A percentile compares a stretch with the other conserved stretches of the same genome.
Conservation (phyloP, 805 yeast species). For the Lipomyces mesembrius region DNA sequence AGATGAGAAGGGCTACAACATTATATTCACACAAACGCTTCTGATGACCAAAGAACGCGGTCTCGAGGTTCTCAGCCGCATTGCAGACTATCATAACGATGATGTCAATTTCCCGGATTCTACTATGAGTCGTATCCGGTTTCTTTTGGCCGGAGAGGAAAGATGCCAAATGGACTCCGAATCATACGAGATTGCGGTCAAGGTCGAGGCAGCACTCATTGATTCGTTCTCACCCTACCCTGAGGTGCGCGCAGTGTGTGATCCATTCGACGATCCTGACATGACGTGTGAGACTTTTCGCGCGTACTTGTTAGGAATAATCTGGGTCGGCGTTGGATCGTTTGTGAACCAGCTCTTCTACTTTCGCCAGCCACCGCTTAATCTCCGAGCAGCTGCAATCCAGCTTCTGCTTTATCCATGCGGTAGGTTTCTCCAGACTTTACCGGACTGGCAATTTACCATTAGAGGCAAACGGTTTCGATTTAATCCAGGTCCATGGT, state of each 20-base stretch:
- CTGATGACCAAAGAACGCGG: constrained; percentile 11
- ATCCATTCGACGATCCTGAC: constrained; percentile 55
- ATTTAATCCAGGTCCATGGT: constrained; percentile 68
- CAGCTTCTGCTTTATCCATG: constrained; percentile 68
- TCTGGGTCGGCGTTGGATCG: constrained; percentile 61
- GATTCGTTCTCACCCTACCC: constrained; percentile 54
- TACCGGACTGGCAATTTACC: constrained; percentile 30
- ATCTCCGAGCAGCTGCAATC: constrained; percentile 63
- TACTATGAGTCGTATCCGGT: constrained; percentile 46
- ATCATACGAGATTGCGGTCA: constrained; percentile 42
- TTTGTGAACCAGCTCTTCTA: constrained; percentile 64
- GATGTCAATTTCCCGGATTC: constrained; percentile 53
- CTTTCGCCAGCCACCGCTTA: constrained; percentile 60
- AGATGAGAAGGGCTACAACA: not conserved
- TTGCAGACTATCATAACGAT: constrained; percentile 46
- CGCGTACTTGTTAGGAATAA: constrained; percentile 51
- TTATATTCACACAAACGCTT: not conserved
- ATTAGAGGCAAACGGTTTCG: constrained; percentile 46
- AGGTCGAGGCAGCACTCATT: constrained; percentile 44
- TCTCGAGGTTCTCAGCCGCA: constrained; percentile 14
- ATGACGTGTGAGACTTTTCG: constrained; percentile 24
- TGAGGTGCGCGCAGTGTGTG: constrained; percentile 68
- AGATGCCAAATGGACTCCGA: constrained; percentile 6
- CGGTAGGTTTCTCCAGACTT: constrained; percentile 49
- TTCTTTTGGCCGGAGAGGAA: constrained; percentile 41